Evolutionary conservation across 345 rosid species (phyloP).

Genomic region (Chamaenerion angustifolium): DNA sequence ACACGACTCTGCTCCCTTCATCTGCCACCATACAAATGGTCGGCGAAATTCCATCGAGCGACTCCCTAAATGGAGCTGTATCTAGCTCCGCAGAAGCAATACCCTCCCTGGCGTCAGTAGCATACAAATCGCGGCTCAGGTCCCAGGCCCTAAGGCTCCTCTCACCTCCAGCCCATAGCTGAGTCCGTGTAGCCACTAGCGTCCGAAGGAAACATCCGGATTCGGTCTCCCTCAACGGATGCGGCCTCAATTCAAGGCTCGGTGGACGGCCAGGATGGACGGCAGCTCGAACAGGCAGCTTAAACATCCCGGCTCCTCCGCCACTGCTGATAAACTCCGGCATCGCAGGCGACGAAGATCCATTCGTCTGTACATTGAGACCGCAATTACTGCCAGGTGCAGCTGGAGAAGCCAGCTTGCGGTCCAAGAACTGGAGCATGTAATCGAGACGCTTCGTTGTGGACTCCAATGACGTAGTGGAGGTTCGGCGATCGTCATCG

Average conservation of each 20-base stretch:
- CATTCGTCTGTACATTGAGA: no score
- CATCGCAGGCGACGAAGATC: constrained; percentile 10
- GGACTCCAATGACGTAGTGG: constrained; percentile 34
- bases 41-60: constrained; percentile 31
- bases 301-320: constrained; percentile 46
- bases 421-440: constrained; percentile 87
- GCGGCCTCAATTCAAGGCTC: constrained; percentile 71
- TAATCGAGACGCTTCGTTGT: constrained; percentile 64
- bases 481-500: constrained; percentile 18
- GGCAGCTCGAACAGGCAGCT: constrained; percentile 50
- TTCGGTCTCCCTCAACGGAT: constrained; percentile 75
- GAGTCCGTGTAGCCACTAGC: constrained; percentile 48
- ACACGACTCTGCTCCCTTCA: constrained; percentile 47
- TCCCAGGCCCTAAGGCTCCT: constrained; percentile 63
- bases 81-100: constrained; percentile 30
- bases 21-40: constrained; percentile 65
- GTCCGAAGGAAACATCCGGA: constrained; percentile 54
- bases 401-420: constrained; percentile 36
- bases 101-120: constrained; percentile 26
- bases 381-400: constrained; percentile 13
- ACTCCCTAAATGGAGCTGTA: constrained; percentile 69
- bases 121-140: constrained; percentile 35
- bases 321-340: constrained; percentile 51
- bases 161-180: constrained; percentile 79
- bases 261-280: constrained; percentile 78